A percentile compares a stretch with the other conserved stretches of the same genome.
Evolutionary conservation across 1,284 basidiomycete genomes (phyloP).

Genomic region (Ganoderma lucidum): DNA sequence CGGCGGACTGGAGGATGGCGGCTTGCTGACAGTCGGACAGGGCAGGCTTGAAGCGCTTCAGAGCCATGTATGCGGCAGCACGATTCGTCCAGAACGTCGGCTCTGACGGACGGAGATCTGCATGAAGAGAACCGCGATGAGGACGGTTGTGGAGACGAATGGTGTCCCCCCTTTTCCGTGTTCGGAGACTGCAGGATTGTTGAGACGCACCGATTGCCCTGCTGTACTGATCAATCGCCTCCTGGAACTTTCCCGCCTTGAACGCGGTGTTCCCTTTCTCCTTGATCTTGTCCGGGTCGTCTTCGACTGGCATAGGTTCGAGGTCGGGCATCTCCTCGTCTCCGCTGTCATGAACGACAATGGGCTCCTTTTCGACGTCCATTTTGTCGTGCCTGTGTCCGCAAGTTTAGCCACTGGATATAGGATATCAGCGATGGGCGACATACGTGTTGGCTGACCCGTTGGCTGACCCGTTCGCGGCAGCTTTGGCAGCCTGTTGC

Average conservation of each 20-base stretch:
- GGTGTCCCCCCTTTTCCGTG: conserved; percentile 8
- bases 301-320: conserved; percentile 19
- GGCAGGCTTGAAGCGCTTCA: conserved; percentile 79
- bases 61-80: conserved; percentile 85
- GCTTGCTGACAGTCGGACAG: conserved; percentile 84
- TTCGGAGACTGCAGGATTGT: background rate
- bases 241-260: conserved; percentile 69
- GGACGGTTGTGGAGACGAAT: background rate
- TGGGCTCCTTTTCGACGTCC: conserved; percentile 28
- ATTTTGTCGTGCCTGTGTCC: conserved; percentile 33
- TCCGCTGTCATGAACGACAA: conserved; percentile 20
- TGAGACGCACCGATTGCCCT: conserved; percentile 66
- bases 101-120: conserved; percentile 67
- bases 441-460: conserved; percentile 24
- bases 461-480: conserved; percentile 29
- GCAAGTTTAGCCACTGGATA: conserved; percentile 14
- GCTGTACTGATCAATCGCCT: conserved; percentile 82
- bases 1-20: conserved; percentile 64
- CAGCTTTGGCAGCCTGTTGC: conserved; percentile 31
- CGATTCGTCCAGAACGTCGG: conserved; percentile 86
- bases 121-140: background rate
- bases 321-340: conserved; percentile 14
- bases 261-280: conserved; percentile 81
- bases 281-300: conserved; percentile 68
- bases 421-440: conserved; percentile 18